Conservation (phyloP, 208 protist species). For the Herpetomonas tarakana region DNA sequence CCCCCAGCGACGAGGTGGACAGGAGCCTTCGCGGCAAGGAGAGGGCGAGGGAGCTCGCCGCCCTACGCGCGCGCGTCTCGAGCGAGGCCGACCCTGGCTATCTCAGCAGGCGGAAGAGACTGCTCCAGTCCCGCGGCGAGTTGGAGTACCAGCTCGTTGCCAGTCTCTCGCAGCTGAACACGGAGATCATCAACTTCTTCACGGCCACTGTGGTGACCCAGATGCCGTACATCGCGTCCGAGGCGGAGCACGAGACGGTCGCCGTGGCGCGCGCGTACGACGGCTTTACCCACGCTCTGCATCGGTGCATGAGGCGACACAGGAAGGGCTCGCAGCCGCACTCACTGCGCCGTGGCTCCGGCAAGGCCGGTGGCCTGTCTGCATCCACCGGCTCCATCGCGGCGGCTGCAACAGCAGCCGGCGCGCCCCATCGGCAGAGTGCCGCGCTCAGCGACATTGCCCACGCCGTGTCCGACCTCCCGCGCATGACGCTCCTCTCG, state of each 20-base stretch:
- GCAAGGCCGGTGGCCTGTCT: too few relatives aligned
- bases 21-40: neutral
- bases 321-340: neutral
- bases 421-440: too few relatives aligned
- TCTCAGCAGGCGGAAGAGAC: neutral
- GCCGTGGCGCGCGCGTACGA: conserved; percentile 5
- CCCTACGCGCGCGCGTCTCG: neutral
- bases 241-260: conserved; percentile 16
- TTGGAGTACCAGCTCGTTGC: conserved; percentile 58
- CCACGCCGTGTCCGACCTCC: conserved; percentile 4
- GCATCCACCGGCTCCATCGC: too few relatives aligned
- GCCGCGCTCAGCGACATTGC: neutral
- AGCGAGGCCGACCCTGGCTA: neutral
- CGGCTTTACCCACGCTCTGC: neutral
- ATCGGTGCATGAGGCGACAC: neutral
- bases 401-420: too few relatives aligned
- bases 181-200: conserved; percentile 83
- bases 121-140: conserved; percentile 10
- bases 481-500: conserved; percentile 21
- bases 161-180: conserved; percentile 67
- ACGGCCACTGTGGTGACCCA: conserved; percentile 33
- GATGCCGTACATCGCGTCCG: conserved; percentile 21
- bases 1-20: neutral
- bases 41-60: conserved; percentile 2
- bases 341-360: too few relatives aligned